Percentiles rank a stretch among this genome's conserved stretches.
Evolutionary conservation across 2,329 filamentous ascomycete genomes (phyloP).

Genomic region (Fusarium virguliforme): DNA sequence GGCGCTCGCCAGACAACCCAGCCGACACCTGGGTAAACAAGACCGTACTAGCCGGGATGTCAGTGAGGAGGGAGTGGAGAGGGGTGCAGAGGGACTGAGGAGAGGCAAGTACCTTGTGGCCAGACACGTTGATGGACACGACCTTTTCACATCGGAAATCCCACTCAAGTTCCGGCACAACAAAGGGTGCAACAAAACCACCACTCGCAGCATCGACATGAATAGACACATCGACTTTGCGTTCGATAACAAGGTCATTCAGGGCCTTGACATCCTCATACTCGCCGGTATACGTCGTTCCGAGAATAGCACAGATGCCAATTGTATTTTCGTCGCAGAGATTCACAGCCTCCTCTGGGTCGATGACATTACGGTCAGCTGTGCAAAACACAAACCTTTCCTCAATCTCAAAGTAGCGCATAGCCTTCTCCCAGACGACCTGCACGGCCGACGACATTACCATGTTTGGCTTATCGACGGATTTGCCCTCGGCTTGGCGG

Average conservation of each 20-base stretch:
- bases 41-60: constrained; percentile 61
- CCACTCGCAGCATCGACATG: constrained; percentile 95
- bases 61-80: background rate
- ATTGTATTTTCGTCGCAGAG: constrained; percentile 81
- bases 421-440: constrained; percentile 96
- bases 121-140: constrained; percentile 93
- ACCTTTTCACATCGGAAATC: constrained; percentile 93
- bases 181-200: constrained; percentile 94
- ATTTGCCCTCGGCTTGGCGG: constrained; percentile 85
- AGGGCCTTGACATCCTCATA: constrained; percentile 95
- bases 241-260: constrained; percentile 87
- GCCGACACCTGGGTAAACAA: constrained; percentile 92
- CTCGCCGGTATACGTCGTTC: constrained; percentile 95
- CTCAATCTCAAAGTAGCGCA: constrained; percentile 91
- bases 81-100: background rate
- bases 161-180: constrained; percentile 87
- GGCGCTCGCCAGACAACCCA: constrained; percentile 93
- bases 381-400: constrained; percentile 83
- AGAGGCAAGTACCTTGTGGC: constrained; percentile 75
- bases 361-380: constrained; percentile 73
- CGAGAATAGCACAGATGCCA: constrained; percentile 91
- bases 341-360: constrained; percentile 72
- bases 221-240: constrained; percentile 84
- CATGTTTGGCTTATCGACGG: constrained; percentile 86
- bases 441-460: constrained; percentile 97